Evolutionary conservation across 805 yeast species (phyloP).

Genomic region (Debaryomyces tyrocola): DNA sequence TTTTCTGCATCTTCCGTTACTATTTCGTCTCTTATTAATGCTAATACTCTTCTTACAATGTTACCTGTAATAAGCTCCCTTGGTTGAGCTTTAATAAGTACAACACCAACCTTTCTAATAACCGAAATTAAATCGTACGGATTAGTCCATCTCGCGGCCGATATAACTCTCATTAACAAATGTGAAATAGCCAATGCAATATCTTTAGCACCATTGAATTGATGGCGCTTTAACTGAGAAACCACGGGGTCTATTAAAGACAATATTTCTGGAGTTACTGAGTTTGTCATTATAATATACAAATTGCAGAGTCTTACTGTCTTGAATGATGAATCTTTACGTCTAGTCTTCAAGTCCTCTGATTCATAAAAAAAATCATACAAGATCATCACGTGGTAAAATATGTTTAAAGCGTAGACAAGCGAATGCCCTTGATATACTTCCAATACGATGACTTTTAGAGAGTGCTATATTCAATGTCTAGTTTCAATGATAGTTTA

Average conservation of each 20-base stretch:
- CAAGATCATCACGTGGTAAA: not conserved
- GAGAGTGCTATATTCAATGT: constrained; percentile 8
- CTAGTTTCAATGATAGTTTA: constrained; percentile 18
- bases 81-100: constrained; percentile 79
- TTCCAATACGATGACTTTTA: too few species aligned
- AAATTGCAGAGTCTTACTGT: not conserved
- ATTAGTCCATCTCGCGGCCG: constrained; percentile 84
- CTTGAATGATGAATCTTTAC: not conserved
- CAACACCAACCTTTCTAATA: constrained; percentile 71
- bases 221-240: constrained; percentile 73
- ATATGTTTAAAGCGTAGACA: not conserved
- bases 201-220: constrained; percentile 73
- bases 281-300: constrained; percentile 1
- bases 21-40: constrained; percentile 83
- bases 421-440: too few species aligned
- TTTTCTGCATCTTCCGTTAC: constrained; percentile 44
- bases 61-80: constrained; percentile 88
- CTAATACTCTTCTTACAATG: constrained; percentile 83
- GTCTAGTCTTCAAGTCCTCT: not conserved
- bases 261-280: constrained; percentile 30
- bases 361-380: not conserved
- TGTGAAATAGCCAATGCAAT: constrained; percentile 89
- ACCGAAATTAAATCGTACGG: constrained; percentile 70
- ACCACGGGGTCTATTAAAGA: constrained; percentile 40
- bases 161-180: constrained; percentile 79